phyloP scores from a whole-genome alignment of 2,329 filamentous ascomycete species.

The Colletotrichum magnum region DNA sequence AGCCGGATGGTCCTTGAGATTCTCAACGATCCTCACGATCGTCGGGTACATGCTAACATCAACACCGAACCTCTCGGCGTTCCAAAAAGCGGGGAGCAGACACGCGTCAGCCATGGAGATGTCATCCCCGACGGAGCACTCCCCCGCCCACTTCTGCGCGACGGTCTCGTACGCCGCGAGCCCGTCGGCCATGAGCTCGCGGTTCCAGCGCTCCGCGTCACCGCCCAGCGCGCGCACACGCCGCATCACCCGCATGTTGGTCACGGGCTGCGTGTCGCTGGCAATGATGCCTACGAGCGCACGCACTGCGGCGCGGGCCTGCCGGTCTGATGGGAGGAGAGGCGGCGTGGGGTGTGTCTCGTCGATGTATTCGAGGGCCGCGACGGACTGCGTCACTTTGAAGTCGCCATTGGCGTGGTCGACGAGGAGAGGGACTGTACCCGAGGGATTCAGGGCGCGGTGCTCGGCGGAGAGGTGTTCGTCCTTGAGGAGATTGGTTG shows the following conservation, averaged over 20 bases:
- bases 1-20: slow-evolving; percentile 62
- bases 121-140: slow-evolving; percentile 68
- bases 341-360: slow-evolving; percentile 61
- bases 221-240: slow-evolving; percentile 60
- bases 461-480: slow-evolving; percentile 65
- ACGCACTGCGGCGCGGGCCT: slow-evolving; percentile 64
- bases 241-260: slow-evolving; percentile 68
- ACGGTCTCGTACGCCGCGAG: slow-evolving; percentile 70
- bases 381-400: slow-evolving; percentile 69
- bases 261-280: slow-evolving; percentile 72
- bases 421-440: slow-evolving; percentile 68
- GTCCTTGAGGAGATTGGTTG: slow-evolving; percentile 67
- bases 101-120: slow-evolving; percentile 72
- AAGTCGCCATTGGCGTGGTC: slow-evolving; percentile 51
- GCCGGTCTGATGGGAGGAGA: slow-evolving; percentile 63
- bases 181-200: slow-evolving; percentile 64
- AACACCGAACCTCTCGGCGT: slow-evolving; percentile 68
- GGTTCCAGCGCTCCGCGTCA: slow-evolving; percentile 64
- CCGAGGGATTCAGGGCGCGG: slow-evolving; percentile 65
- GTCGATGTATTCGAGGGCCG: slow-evolving; percentile 74
- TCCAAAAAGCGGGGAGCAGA: slow-evolving; percentile 71
- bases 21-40: slow-evolving; percentile 60
- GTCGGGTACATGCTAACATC: slow-evolving; percentile 64
- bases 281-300: slow-evolving; percentile 68
- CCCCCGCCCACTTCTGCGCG: slow-evolving; percentile 55